A percentile compares a stretch with the other conserved stretches of the same genome.
phyloP scores from a whole-genome alignment of 2,329 filamentous ascomycete genomes.

The Aschersonia sp. region DNA sequence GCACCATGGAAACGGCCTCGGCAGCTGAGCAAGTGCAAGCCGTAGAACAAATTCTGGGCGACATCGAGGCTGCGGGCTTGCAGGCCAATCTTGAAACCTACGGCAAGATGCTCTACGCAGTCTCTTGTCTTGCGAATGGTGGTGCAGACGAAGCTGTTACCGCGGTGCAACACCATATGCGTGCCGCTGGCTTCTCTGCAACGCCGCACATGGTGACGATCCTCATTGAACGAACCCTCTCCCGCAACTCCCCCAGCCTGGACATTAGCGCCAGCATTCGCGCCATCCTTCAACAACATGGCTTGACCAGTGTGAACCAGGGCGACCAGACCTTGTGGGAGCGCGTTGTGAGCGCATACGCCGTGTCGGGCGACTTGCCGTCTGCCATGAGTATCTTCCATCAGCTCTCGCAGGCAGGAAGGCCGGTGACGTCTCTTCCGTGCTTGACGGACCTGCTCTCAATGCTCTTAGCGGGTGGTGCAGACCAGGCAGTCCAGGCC shows the following conservation, averaged over 20 bases:
- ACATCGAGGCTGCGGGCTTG: conserved; percentile 43
- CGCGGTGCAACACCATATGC: conserved; percentile 50
- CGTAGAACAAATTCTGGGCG: conserved; percentile 38
- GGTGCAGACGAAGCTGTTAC: conserved; percentile 35
- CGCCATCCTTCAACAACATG: conserved; percentile 41
- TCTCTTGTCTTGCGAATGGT: conserved; percentile 19
- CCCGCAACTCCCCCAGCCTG: conserved; percentile 41
- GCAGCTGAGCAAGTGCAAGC: conserved; percentile 34
- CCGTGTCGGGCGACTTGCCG: conserved; percentile 32
- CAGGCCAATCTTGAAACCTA: conserved; percentile 49
- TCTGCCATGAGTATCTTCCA: conserved; percentile 35
- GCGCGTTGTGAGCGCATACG: conserved; percentile 54
- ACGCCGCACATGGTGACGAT: conserved; percentile 61
- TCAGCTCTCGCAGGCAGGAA: conserved; percentile 22
- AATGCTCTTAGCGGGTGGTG: conserved; percentile 11
- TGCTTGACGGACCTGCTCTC: conserved; percentile 28
- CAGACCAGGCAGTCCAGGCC: conserved; percentile 12
- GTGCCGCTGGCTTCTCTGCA: conserved; percentile 31
- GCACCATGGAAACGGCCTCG: conserved; percentile 21
- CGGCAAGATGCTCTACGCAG: conserved; percentile 50
- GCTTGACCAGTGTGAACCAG: conserved; percentile 19
- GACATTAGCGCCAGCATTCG: conserved; percentile 31
- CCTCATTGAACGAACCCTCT: conserved; percentile 54
- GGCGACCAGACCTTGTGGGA: conserved; percentile 56
- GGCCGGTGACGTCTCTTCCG: conserved; percentile 25